Evolutionary conservation across 352 stramenopile genomes (phyloP).

Genomic region (Phytophthora uliginosa): DNA sequence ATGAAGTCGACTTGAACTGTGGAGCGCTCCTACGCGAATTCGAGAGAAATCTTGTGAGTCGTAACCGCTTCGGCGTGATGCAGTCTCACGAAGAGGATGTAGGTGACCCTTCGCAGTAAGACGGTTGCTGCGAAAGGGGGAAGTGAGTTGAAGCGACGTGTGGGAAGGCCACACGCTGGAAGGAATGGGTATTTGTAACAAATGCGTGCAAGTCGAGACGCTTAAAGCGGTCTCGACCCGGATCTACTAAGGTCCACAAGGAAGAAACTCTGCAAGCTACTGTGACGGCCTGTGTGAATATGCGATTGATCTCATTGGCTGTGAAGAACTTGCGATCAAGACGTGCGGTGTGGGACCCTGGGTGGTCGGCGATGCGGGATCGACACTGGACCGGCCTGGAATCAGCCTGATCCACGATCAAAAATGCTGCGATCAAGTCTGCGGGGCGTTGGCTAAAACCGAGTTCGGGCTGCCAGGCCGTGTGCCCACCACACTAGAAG

Average conservation of each 20-base stretch:
- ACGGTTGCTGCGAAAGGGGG: not conserved
- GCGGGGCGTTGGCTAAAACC: too few species aligned
- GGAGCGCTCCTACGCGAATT: constrained; percentile 13
- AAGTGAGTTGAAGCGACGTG: not conserved
- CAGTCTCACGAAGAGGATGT: constrained; percentile 10
- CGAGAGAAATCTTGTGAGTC: not conserved
- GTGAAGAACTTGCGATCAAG: too few species aligned
- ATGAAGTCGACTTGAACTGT: constrained; percentile 18
- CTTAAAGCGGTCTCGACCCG: not conserved
- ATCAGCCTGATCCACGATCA: too few species aligned
- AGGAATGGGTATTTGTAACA: not conserved
- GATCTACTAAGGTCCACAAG: not conserved
- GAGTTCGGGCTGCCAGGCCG: too few species aligned
- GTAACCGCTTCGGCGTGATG: constrained; percentile 1
- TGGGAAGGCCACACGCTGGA: not conserved
- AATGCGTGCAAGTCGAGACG: not conserved
- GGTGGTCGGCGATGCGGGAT: too few species aligned
- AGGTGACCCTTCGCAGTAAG: not conserved
- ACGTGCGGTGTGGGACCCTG: too few species aligned
- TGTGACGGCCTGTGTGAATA: too few species aligned
- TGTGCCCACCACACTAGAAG: too few species aligned
- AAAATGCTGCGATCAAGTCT: too few species aligned
- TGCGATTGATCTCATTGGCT: too few species aligned
- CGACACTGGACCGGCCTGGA: too few species aligned
- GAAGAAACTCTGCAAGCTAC: not conserved